A percentile compares a stretch with the other conserved stretches of the same genome.
Evolutionary conservation across 2,329 filamentous ascomycete genomes (phyloP).

Genomic region (Cordyceps tenuipes): DNA sequence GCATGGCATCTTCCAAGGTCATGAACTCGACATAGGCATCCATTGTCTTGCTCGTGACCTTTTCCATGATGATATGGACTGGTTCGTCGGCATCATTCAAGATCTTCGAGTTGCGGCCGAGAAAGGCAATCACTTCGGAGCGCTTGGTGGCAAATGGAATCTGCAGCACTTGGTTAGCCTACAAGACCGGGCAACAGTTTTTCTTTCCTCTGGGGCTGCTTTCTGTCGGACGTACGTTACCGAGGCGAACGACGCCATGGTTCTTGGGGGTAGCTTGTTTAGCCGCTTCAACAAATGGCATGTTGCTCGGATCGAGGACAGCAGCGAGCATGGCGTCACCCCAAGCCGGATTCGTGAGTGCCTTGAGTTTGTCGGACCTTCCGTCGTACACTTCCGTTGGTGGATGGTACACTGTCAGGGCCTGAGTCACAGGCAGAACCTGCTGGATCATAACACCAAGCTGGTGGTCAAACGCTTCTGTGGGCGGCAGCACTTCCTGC

Average conservation of each 20-base stretch:
- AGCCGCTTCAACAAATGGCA: conserved; percentile 39
- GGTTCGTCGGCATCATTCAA: conserved; percentile 46
- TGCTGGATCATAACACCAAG: neutral
- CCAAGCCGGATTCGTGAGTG: conserved; percentile 25
- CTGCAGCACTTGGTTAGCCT: conserved; percentile 24
- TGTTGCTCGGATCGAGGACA: conserved; percentile 31
- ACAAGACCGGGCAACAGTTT: neutral
- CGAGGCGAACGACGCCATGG: conserved; percentile 40
- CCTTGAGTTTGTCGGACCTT: conserved; percentile 31
- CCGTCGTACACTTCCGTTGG: conserved; percentile 14
- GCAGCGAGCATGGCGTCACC: conserved; percentile 26
- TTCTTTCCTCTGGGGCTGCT: neutral
- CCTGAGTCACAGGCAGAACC: neutral
- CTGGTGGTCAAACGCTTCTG: neutral
- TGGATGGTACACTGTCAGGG: conserved; percentile 12
- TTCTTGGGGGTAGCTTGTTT: conserved; percentile 22
- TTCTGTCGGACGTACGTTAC: conserved; percentile 34
- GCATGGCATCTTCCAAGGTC: conserved; percentile 43
- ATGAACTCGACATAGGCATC: conserved; percentile 53
- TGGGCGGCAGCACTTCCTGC: neutral
- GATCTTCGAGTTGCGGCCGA: conserved; percentile 49
- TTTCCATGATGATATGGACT: conserved; percentile 57
- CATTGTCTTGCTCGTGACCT: conserved; percentile 53
- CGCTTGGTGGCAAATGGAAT: conserved; percentile 48
- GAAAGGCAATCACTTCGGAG: conserved; percentile 48